Base-by-base conservation (phyloP, 2,329 filamentous ascomycete genomes). In the Epichloe uncinata region DNA sequence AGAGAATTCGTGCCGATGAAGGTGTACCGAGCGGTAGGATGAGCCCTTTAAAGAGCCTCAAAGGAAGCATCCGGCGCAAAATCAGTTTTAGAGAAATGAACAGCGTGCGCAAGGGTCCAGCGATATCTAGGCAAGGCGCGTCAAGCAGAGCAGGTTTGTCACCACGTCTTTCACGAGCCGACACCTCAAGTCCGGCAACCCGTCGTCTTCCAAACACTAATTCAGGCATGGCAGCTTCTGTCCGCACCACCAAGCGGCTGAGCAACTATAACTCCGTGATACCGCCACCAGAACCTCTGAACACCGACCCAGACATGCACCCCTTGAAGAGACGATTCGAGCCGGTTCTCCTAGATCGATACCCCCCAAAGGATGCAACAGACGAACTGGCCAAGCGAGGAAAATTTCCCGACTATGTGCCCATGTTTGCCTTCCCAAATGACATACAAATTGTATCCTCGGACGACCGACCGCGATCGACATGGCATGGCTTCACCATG, bases 261-360 rank as follows among this genome's bases (percentile, higher is more conserved):
- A 97, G 91, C 67, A 95, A 95, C 64, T 98, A 98, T 69, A 97
- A 97, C 66, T 96, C 93, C 1, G 93, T 98, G 48, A 97, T 98
- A 49, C 93, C 93, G 13, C 82, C 82, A 2, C 93, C 93, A 12
- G 88, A 97, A 65, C 91, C 91, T 9, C 80, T 97, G 55, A 87
- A 94, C 51, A 80, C 84, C 47, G 86, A 91, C 52, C 88, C 90
- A 16, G 82, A 94, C 56, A 96, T 96, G 88, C 93, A 98, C 66
- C 93, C 93, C 22, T 73, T 98, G 53, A 91, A 93, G 69, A 81
- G 91, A 54, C 84, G 87, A 52, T 97, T 97, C 64, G 93, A 98
- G 65, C 93, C 93, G 7, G 90, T 95, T n/a, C 73, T 98, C 20
- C 79, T 98, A 33, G 93, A 98, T 66, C 80, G 90, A 65, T 97